Base-by-base conservation (phyloP, 148 eudicot genomes). In the Rheum nobile region DNA sequence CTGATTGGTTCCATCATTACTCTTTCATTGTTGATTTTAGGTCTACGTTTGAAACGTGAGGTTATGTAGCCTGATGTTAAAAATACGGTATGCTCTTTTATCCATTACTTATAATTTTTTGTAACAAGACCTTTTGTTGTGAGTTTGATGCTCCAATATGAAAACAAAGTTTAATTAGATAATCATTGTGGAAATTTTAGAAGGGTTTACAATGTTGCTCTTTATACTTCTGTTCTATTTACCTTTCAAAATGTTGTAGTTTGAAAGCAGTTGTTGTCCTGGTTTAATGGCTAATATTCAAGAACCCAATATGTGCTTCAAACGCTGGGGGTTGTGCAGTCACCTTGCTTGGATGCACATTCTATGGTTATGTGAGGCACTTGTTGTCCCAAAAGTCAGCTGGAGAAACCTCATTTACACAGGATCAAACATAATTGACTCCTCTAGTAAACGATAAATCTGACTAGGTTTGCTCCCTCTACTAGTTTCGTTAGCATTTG, bases 211-310 rank as follows among this genome's bases (percentile, higher is more conserved):
- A 26, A 5, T 63, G 3, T 63, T 0, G 31, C 24, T 26, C 24
- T 59, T 29, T 59, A 0, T 28, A 1, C 9, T 22, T n/a, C n/a
- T n/a, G n/a, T n/a, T n/a, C n/a, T n/a, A n/a, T n/a, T n/a, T n/a
- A n/a, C n/a, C n/a, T n/a, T n/a, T n/a, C n/a, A n/a, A n/a, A n/a
- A n/a, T n/a, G n/a, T n/a, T n/a, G n/a, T n/a, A n/a, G n/a, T n/a
- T n/a, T n/a, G n/a, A n/a, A n/a, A n/a, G 92, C 92, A 17, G 95
- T 91, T 67, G 97, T 97, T 13, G 96, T 94, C n/a, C 82, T 92
- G 19, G 77, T 85, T 59, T 88, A 89, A 38, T 88, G 92, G 92
- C 75, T 88, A 48, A 94, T 94, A 82, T 94, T 94, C 77, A 81
- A 84, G 42, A 94, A 94, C 86, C 98, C 98, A 1, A 91, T 94